Percentiles rank a stretch among this genome's conserved stretches.
Evolutionary conservation across 148 eudicot species (phyloP).

Genomic region (Fagopyrum tataricum): DNA sequence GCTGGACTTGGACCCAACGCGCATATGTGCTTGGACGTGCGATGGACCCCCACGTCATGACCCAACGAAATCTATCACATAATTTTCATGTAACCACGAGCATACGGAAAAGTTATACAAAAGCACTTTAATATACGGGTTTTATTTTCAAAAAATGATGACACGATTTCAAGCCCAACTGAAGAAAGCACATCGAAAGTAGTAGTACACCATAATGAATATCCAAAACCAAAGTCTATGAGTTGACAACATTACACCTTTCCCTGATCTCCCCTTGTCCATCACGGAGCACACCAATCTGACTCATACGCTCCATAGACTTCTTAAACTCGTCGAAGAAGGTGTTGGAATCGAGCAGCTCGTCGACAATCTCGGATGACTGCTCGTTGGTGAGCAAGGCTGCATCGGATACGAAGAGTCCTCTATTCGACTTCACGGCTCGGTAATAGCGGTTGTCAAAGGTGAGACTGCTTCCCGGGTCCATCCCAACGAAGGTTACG

Average conservation of each 20-base stretch:
- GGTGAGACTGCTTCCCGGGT: constrained; percentile 30
- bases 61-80: no score
- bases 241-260: constrained; percentile 25
- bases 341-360: constrained; percentile 20
- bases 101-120: no score
- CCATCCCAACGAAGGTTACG: constrained; percentile 32
- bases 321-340: constrained; percentile 31
- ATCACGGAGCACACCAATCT: constrained; percentile 20
- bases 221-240: neutral
- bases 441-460: constrained; percentile 49
- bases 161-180: no score
- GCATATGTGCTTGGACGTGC: no score
- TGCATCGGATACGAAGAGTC: constrained; percentile 46
- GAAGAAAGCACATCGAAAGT: no score
- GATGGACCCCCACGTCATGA: no score
- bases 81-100: no score
- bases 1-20: no score
- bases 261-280: constrained; percentile 27
- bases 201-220: no score
- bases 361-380: constrained; percentile 28
- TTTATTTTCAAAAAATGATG: no score
- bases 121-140: no score
- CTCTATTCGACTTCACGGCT: constrained; percentile 35
- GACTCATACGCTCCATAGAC: constrained; percentile 26
- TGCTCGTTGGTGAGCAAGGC: constrained; percentile 37